Percentiles rank a stretch among this genome's conserved stretches.
Conservation (phyloP, 1,284 basidiomycete genomes). For the Naganishia cerealis region DNA sequence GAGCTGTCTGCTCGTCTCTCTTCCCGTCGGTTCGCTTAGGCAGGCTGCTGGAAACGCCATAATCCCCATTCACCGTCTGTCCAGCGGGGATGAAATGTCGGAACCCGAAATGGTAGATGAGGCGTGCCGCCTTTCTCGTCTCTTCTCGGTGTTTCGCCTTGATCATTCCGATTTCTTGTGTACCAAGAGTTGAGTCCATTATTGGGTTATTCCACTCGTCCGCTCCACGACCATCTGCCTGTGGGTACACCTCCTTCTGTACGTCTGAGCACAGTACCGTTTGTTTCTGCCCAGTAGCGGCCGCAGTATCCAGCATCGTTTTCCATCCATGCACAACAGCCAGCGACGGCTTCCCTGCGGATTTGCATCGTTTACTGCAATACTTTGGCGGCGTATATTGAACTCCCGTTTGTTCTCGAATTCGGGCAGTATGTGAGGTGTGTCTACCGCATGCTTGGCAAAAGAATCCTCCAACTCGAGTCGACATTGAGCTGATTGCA, state of each 20-base stretch:
- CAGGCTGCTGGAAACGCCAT: neutral
- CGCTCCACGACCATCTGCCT: no score
- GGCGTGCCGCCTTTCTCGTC: slow-evolving; percentile 23
- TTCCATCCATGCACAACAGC: slow-evolving; percentile 13
- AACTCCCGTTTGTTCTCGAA: neutral
- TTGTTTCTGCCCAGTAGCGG: neutral
- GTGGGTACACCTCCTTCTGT: slow-evolving; percentile 19
- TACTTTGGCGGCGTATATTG: slow-evolving; percentile 17
- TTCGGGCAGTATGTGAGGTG: slow-evolving; percentile 21
- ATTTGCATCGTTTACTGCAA: slow-evolving; percentile 29
- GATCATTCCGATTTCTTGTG: slow-evolving; percentile 19
- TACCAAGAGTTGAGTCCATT: neutral
- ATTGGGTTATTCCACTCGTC: neutral
- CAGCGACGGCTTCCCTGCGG: slow-evolving; percentile 6
- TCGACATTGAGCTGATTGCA: slow-evolving; percentile 4
- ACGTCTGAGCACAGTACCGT: slow-evolving; percentile 22
- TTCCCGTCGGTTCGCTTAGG: neutral
- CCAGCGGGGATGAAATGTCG: slow-evolving; percentile 6
- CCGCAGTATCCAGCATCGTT: slow-evolving; percentile 1
- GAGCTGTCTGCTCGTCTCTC: neutral
- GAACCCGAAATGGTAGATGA: slow-evolving; percentile 27
- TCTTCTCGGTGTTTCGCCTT: slow-evolving; percentile 26
- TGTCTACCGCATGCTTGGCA: slow-evolving; percentile 31
- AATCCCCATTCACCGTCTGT: neutral
- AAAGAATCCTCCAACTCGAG: slow-evolving; percentile 18